Evolutionary conservation across 1,139 yeast genomes (phyloP), one percentile per base, ranked within the genome.

Genomic region (Kodamaea fungicola): DNA sequence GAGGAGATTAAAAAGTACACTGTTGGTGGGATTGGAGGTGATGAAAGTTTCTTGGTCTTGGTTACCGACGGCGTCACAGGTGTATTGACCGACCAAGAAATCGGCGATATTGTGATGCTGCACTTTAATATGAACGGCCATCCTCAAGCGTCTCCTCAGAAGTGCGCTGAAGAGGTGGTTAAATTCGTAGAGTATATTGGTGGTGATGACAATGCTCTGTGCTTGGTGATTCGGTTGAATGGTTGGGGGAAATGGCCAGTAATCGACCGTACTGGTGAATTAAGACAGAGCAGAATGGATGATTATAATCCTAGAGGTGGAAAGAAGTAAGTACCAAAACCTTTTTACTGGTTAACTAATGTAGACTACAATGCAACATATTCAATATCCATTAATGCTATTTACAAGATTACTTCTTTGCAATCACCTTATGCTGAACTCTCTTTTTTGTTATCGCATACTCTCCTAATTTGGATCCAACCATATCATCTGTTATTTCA

Each of bases 211-310:
- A 92, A 92, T 61, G 95, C 97, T 8, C 88, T 97, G 1, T 88
- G 96, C 55, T 53, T 85, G 46, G 88, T 92, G 8, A 62, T 92
- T 3, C 67, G 95, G 40, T 65, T 92, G 40, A 74, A 76, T 30
- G 96, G 96, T 6, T 92, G 98, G 98, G 96, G 96, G 8, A 74
- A 78, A 39, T 92, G 97, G 97, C 92, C 92, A 5, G 64, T 75
- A 42, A 52, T 68, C 9, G 97, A 92, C 62, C 67, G 95, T 34
- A 88, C 97, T 0, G 97, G 96, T 2, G 78, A 74, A 35, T 61
- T 80, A 38, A 72, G 97, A 46, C 96, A 85, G 56, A 81, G 83
- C 41, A 71, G 88, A 49, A 70, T 90, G 60, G 72, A 70, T 43
- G 78, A 72, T 42, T 67, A 48, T 42, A 56, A 59, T 34, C 75